phyloP scores from a whole-genome alignment of 768 basidiomycete genomes.

The Mycena maculata region DNA sequence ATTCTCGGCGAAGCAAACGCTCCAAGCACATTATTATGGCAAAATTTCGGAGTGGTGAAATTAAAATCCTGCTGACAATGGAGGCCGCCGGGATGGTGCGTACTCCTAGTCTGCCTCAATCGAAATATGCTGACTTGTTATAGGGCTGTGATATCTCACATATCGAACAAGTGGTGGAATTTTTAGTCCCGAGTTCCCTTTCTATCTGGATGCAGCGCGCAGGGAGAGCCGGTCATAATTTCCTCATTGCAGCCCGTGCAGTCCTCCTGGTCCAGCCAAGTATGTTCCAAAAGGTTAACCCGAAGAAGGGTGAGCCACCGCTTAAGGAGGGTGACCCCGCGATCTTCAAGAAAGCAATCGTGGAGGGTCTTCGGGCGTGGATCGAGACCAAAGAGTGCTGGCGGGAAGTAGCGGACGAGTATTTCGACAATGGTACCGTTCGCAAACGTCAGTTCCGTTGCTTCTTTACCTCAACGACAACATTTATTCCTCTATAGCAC shows the following conservation, averaged over 20 bases:
- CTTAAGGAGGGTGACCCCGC: too few relatives aligned
- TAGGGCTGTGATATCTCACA: constrained; percentile 46
- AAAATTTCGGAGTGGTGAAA: constrained; percentile 35
- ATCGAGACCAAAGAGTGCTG: neutral
- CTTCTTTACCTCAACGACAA: too few relatives aligned
- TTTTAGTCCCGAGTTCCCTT: neutral
- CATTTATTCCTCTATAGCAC: too few relatives aligned
- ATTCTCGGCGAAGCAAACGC: neutral
- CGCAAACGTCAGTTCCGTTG: neutral
- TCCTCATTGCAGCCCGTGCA: neutral
- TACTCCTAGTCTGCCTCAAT: neutral
- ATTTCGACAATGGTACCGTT: neutral
- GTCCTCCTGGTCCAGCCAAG: neutral
- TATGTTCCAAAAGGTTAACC: neutral
- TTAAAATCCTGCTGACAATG: constrained; percentile 41
- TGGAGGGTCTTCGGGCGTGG: neutral
- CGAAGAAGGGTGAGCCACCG: neutral
- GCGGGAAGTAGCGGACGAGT: neutral
- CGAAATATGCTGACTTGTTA: neutral
- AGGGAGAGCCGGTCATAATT: neutral
- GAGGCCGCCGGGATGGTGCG: constrained; percentile 47
- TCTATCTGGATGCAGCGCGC: neutral
- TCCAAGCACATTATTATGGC: constrained; percentile 19
- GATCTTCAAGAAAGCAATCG: neutral
- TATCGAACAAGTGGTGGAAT: neutral